Evolutionary conservation across 768 basidiomycete species (phyloP), one percentile per base, ranked within the genome.

Genomic region (Suillus cothurnatus): DNA sequence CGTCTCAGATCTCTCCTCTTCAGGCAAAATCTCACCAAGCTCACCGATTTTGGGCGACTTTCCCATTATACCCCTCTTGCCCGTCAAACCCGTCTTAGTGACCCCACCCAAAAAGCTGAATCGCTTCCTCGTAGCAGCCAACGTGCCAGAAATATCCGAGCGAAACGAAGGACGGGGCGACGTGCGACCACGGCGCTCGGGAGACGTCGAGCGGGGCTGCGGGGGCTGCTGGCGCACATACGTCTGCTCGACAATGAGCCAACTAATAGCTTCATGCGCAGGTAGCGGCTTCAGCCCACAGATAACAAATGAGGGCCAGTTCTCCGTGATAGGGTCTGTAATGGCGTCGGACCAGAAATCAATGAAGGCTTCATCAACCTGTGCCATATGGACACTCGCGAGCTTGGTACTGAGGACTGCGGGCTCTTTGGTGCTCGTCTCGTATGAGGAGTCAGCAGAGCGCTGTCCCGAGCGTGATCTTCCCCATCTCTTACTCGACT

Each of bases 321-420:
- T 74, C 1, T 81, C 74, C 0, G 89, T 79, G 64, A 92, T 83
- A 21, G 90, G 86, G 70, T 94, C 92, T 19, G 88, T 77, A 38
- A 93, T 72, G 2, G 90, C 84, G 70, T 94, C 92, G 60, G 82
- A 84, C 91, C 91, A 93, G 72, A 92, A 92, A 74, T 94, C 92
- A 62, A 93, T 77, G 73, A 94, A 93, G 1, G 91, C 90, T 70
- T 93, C 92, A 70, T 94, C 92, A 14, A 94, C 71, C 66, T 86
- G 82, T n/a, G 88, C 76, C 41, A 85, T 68, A 11, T 70, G 70
- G 9, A 76, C 70, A 2, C 75, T 75, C 17, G 81, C 76, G 14
- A 88, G 74, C 11, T 76, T 74, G 0, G 82, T 81, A 26, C 82
- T 78, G 66, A 76, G 4, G 26, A 74, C 60, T 49, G 64, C 57